Evolutionary conservation across 495 filamentous ascomycete genomes (phyloP).

Genomic region (Cairneyella variabilis): DNA sequence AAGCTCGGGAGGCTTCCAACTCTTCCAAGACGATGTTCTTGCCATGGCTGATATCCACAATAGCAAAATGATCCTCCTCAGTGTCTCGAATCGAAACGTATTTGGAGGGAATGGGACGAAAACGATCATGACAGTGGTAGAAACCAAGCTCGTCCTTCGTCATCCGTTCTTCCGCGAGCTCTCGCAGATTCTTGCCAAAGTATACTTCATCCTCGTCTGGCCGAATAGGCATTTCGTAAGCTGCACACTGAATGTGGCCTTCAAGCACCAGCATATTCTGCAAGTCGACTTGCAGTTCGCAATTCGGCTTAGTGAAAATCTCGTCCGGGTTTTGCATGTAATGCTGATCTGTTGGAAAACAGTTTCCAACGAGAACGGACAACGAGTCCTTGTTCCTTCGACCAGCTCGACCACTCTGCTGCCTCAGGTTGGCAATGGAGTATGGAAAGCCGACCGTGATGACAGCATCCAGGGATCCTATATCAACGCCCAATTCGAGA

Average conservation of each 20-base stretch:
- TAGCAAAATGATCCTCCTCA: slow-evolving; percentile 81
- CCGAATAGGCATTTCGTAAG: slow-evolving; percentile 88
- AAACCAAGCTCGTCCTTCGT: slow-evolving; percentile 71
- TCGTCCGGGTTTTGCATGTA: slow-evolving; percentile 97
- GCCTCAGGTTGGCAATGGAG: slow-evolving; percentile 87
- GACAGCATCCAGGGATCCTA: slow-evolving; percentile 91
- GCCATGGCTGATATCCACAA: slow-evolving; percentile 81
- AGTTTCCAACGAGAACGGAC: slow-evolving; percentile 87
- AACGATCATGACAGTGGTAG: slow-evolving; percentile 85
- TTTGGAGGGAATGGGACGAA: slow-evolving; percentile 77
- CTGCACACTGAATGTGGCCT: slow-evolving; percentile 94
- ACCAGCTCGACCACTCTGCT: slow-evolving; percentile 92
- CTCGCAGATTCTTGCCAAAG: slow-evolving; percentile 70
- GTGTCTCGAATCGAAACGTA: slow-evolving; percentile 89
- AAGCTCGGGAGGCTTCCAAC: slow-evolving; percentile 90
- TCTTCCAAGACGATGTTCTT: slow-evolving; percentile 88
- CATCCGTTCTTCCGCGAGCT: slow-evolving; percentile 72
- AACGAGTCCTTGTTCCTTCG: slow-evolving; percentile 92
- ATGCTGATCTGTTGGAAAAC: slow-evolving; percentile 88
- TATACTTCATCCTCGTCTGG: slow-evolving; percentile 71
- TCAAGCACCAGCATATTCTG: slow-evolving; percentile 85
- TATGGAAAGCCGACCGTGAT: slow-evolving; percentile 94
- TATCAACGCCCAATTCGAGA: slow-evolving; percentile 91
- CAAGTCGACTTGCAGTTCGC: slow-evolving; percentile 84
- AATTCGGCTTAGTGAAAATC: slow-evolving; percentile 92